Base-by-base conservation (phyloP, 441 rosid species). In the Gossypium gossypioides region DNA sequence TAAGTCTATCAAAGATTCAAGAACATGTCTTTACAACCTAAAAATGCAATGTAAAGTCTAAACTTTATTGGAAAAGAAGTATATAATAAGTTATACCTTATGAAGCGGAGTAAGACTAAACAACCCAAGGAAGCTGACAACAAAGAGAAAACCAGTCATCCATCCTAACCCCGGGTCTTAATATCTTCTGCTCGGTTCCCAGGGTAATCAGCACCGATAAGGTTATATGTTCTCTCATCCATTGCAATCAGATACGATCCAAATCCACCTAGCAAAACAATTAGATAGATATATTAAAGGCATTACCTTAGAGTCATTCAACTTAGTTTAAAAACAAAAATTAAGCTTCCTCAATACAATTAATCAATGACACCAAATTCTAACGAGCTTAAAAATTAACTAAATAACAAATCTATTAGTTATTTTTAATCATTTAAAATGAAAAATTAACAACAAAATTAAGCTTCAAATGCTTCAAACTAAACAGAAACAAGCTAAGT, bases 91-190 rank as follows among this genome's bases (percentile, higher is more conserved):
- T 3, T 12, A 42, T 78, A 92, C 97, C 96, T 89, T 90, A 16
- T 89, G 92, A 55, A 90, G 83, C n/a, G 96, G 93, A 78, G 83
- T 87, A 42, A 92, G 91, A 81, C 96, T 86, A 75, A 89, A 92
- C 48, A 90, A 89, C 8, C 97, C 96, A 12, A 92, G 81, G 80
- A 92, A 90, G 77, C 96, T 90, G 73, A 89, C 97, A 56, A 90
- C 89, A 68, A 90, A 86, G 15, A 92, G 37, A 81, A 92, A 92
- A 4, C 94, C 95, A 64, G 84, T 86, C 97, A 92, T 92, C 97
- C 97, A 92, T 27, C 86, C 80, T 77, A 92, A 80, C 8, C 96
- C 96, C 0, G 91, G 96, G 75, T 86, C 61, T 78, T 84, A 67
- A 90, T 71, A 84, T 92, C 96, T 72, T 86, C 81, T 0, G 81